These are phyloP conservation scores for Volvox africanus DNA, from an alignment of 139 green algal genomes.

Conservation along the genomic window DNA sequence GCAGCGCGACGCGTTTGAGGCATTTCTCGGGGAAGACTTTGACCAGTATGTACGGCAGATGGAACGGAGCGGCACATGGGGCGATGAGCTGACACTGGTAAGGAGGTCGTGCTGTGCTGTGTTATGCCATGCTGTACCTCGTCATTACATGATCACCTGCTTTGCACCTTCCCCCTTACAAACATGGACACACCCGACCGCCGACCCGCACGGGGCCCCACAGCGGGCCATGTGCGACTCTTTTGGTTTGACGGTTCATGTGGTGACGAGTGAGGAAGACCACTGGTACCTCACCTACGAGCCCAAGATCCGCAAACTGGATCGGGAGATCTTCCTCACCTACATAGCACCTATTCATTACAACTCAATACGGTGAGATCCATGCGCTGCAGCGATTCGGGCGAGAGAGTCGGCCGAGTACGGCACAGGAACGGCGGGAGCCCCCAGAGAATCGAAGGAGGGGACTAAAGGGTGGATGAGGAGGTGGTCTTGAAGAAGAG, in stretches of 20 bases:
- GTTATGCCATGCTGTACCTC: slow-evolving; percentile 59
- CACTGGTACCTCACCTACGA: slow-evolving; percentile 77
- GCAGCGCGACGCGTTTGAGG: slow-evolving; percentile 62
- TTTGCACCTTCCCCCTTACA: no score
- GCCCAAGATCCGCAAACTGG: slow-evolving; percentile 47
- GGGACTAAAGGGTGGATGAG: no score
- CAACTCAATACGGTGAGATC: slow-evolving; percentile 69
- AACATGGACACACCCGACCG: no score
- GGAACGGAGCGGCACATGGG: slow-evolving; percentile 68
- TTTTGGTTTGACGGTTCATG: slow-evolving; percentile 69
- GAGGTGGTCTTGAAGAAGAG: no score
- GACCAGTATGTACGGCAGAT: slow-evolving; percentile 67
- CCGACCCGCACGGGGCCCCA: neutral
- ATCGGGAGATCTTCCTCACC: slow-evolving; percentile 77
- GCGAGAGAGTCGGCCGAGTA: no score
- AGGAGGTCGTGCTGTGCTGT: slow-evolving; percentile 62
- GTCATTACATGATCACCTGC: no score
- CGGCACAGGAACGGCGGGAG: no score
- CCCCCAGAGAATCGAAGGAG: no score
- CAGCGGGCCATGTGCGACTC: slow-evolving; percentile 72
- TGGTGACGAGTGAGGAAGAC: slow-evolving; percentile 70
- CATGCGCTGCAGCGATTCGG: no score
- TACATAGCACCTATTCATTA: slow-evolving; percentile 83
- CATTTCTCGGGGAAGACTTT: slow-evolving; percentile 62
- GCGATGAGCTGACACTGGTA: slow-evolving; percentile 86